Conservation (phyloP, 2,329 filamentous ascomycete species). For the Cytospora chrysosperma region DNA sequence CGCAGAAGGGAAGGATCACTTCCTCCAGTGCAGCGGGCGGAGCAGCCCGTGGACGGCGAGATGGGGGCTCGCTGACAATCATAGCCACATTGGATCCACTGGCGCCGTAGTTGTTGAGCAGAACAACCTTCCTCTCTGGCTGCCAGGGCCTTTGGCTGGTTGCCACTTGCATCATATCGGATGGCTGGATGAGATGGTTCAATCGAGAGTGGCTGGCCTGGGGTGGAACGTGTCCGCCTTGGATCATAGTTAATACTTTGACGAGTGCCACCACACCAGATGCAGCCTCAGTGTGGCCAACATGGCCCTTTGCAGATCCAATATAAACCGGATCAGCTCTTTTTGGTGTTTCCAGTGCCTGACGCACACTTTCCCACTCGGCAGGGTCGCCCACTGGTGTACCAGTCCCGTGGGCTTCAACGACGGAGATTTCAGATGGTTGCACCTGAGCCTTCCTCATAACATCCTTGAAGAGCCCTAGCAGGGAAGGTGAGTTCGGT, state of each 20-base stretch:
- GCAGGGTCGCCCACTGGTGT: conserved; percentile 40
- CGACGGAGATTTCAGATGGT: conserved; percentile 29
- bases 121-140: background rate
- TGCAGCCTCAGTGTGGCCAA: conserved; percentile 46
- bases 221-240: conserved; percentile 43
- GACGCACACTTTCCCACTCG: conserved; percentile 34
- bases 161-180: conserved; percentile 24
- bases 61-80: conserved; percentile 45
- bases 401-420: conserved; percentile 45
- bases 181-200: conserved; percentile 38
- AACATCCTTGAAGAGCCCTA: conserved; percentile 32
- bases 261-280: conserved; percentile 40
- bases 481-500: conserved; percentile 30
- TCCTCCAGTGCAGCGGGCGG: conserved; percentile 39
- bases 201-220: conserved; percentile 47
- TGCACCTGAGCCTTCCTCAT: conserved; percentile 28
- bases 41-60: no score
- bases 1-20: conserved; percentile 31
- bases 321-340: conserved; percentile 16
- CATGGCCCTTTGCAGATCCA: conserved; percentile 31
- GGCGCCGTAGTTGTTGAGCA: conserved; percentile 52
- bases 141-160: background rate
- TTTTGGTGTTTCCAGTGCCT: no score
- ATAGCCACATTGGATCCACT: conserved; percentile 57
- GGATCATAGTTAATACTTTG: conserved; percentile 47